A percentile compares a stretch with the other conserved stretches of the same genome.
Evolutionary conservation across 2,329 filamentous ascomycete genomes (phyloP).

Genomic region (Cylindrodendrum hubeiense): DNA sequence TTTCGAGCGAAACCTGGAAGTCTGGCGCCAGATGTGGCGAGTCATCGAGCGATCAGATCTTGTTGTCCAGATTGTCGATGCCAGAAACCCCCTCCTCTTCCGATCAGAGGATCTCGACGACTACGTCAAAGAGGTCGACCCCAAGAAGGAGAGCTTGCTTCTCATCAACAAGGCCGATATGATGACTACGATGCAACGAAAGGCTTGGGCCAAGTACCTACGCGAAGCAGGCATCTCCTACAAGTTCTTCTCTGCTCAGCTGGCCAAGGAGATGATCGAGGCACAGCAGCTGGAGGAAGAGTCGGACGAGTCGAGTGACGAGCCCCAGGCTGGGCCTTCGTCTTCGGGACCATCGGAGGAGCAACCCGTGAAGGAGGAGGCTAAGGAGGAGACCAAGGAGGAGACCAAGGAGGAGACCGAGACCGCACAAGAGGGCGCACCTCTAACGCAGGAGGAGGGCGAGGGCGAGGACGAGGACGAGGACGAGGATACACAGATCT

Average conservation of each 20-base stretch:
- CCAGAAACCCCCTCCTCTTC: conserved; percentile 93
- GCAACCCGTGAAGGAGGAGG: conserved; percentile 29
- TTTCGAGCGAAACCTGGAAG: conserved; percentile 96
- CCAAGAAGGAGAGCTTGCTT: conserved; percentile 89
- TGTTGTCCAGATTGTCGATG: conserved; percentile 98
- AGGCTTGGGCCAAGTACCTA: conserved; percentile 89
- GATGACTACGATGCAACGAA: conserved; percentile 90
- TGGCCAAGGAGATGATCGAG: conserved; percentile 92
- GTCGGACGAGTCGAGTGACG: conserved; percentile 54
- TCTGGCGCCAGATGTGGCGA: conserved; percentile 98
- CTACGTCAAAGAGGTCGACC: conserved; percentile 94
- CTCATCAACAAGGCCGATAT: conserved; percentile 99
- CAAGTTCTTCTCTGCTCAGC: conserved; percentile 93
- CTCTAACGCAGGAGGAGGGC: conserved; percentile 50
- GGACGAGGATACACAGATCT: conserved; percentile 79
- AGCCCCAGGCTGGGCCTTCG: conserved; percentile 43
- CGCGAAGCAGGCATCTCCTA: conserved; percentile 85
- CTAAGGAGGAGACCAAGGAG: conserved; percentile 38
- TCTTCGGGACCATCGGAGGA: conserved; percentile 38
- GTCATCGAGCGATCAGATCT: conserved; percentile 97
- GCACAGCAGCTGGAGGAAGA: conserved; percentile 65
- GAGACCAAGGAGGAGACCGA: conserved; percentile 38
- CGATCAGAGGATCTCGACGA: conserved; percentile 91
- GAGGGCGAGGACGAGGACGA: conserved; percentile 66
- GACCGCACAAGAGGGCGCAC: conserved; percentile 41